phyloP scores from a whole-genome alignment of 2,329 filamentous ascomycete genomes.

The Sporothrix brasiliensis region DNA sequence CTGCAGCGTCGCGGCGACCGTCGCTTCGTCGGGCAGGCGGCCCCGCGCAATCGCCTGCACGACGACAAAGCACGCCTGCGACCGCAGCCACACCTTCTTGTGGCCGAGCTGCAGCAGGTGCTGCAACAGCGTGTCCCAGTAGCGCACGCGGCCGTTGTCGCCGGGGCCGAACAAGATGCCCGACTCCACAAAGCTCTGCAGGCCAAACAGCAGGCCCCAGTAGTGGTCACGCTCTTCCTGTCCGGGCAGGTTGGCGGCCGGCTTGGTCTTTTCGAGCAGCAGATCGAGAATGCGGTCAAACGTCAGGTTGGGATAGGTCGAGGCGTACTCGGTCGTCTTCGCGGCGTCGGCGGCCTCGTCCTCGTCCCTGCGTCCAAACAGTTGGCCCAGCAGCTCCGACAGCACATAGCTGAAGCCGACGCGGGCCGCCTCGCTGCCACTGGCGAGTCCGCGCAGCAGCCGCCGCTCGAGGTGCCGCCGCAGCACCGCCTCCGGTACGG shows the following conservation, averaged over 20 bases:
- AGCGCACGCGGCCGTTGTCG: slow-evolving; percentile 36
- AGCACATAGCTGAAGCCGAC: slow-evolving; percentile 88
- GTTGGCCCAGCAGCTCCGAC: slow-evolving; percentile 74
- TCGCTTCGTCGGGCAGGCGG: slow-evolving; percentile 61
- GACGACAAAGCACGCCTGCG: slow-evolving; percentile 83
- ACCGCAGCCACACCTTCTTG: slow-evolving; percentile 85
- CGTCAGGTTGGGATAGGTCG: slow-evolving; percentile 56
- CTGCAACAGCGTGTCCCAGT: slow-evolving; percentile 70
- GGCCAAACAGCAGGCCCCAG: slow-evolving; percentile 83
- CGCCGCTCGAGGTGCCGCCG: slow-evolving; percentile 64
- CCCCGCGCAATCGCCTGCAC: slow-evolving; percentile 64
- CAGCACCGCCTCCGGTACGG: slow-evolving; percentile 57
- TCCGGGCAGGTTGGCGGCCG: slow-evolving; percentile 56
- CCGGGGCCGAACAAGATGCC: slow-evolving; percentile 63
- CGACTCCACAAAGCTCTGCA: slow-evolving; percentile 83
- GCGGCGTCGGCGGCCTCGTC: not conserved
- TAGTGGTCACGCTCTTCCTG: slow-evolving; percentile 85
- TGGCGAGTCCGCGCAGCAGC: slow-evolving; percentile 85
- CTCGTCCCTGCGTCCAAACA: slow-evolving; percentile 57
- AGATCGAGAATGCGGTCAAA: slow-evolving; percentile 60
- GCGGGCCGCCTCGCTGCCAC: slow-evolving; percentile 83
- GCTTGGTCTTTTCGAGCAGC: slow-evolving; percentile 58
- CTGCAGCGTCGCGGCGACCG: slow-evolving; percentile 61
- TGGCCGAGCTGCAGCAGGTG: slow-evolving; percentile 72
- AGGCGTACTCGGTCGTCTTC: slow-evolving; percentile 42